These are phyloP conservation scores for Fragilaria crotonensis DNA, from an alignment of 108 stramenopile species.

Conservation along the genomic window DNA sequence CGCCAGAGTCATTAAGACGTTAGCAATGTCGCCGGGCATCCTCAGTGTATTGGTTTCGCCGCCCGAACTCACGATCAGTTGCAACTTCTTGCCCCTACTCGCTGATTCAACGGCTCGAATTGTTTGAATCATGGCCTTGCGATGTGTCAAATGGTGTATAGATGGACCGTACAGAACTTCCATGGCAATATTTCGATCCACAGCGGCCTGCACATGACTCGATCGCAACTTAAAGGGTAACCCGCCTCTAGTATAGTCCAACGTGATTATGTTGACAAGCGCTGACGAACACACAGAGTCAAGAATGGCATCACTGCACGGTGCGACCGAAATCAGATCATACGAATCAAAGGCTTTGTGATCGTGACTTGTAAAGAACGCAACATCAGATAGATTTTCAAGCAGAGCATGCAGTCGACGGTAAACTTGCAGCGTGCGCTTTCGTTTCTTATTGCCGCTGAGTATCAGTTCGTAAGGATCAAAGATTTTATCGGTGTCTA, in stretches of 20 bases:
- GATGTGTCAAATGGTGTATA: not conserved
- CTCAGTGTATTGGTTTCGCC: not conserved
- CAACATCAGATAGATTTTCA: not conserved
- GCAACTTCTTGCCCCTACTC: not conserved
- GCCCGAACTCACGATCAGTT: not conserved
- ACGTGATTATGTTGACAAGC: not conserved
- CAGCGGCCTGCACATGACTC: not conserved
- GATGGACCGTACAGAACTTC: not conserved
- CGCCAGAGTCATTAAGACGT: not conserved
- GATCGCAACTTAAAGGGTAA: not conserved
- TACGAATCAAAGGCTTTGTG: not conserved
- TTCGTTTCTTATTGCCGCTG: not conserved
- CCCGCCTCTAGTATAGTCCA: not conserved
- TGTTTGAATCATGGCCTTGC: not conserved
- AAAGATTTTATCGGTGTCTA: not conserved
- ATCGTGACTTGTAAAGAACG: not conserved
- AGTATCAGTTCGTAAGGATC: not conserved
- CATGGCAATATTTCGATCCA: not conserved
- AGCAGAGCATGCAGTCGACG: not conserved
- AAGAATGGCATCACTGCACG: not conserved
- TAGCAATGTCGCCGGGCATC: not conserved
- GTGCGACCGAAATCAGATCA: not conserved
- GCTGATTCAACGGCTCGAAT: not conserved
- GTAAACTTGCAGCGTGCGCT: not conserved
- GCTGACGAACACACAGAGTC: not conserved